Base-by-base conservation (phyloP, 164 flowering plant species). In the Sedum album region DNA sequence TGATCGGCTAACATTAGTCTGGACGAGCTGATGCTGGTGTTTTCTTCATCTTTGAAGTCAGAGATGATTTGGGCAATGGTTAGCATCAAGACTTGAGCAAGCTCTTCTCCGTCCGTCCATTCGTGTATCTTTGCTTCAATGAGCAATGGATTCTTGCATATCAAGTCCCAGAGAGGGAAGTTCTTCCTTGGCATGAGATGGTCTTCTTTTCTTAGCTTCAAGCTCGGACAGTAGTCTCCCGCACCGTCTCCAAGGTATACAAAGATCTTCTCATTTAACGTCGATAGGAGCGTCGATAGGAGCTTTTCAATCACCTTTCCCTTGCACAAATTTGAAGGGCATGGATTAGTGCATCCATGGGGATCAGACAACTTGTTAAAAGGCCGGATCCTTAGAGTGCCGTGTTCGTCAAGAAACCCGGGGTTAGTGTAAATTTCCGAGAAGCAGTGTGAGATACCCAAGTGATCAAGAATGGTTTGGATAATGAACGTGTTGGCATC, bases 241-340 rank as follows among this genome's bases (percentile, higher is more conserved):
- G 15, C 35, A 25, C 81, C 81, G 66, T 78, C 81, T 11, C 81
- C 81, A 0, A 75, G 60, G 67, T 78, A 75, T 60, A 78, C 71
- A 2, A 75, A 49, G n/a, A n/a, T n/a, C 30, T 6, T 35, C 23
- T 67, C 73, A 62, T 68, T 63, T 5, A 53, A 38, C 7, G n/a
- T n/a, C n/a, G n/a, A n/a, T n/a, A n/a, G n/a, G n/a, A 65, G 11
- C 5, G 66, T 25, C 7, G 60, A 26, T 71, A 23, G 53, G 31
- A 76, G 68, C 57, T 39, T 73, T 66, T 76, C 72, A 20, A 76
- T 68, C 9, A 73, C 39, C 60, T 57, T 14, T 30, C 79, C 96
- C 94, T 91, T 92, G 91, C 98, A 92, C 98, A 92, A 83, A 79
- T 92, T 92, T n/a, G 95, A 93, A 71, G 98, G 96, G 80, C 98